phyloP scores from a whole-genome alignment of 2,329 filamentous ascomycete genomes.

The Colletotrichum siamense region DNA sequence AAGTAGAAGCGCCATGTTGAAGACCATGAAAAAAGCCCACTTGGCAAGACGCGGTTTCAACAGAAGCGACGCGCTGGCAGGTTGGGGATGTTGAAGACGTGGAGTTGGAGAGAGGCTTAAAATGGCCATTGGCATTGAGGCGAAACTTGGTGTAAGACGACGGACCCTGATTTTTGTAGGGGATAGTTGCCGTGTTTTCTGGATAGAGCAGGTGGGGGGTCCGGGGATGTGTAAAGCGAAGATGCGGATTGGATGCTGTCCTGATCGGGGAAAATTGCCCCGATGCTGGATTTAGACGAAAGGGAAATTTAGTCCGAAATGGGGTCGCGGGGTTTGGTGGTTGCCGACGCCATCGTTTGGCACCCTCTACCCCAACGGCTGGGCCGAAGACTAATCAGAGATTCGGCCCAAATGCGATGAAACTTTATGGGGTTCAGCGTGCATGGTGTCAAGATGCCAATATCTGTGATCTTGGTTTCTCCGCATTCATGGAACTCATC shows the following conservation, averaged over 20 bases:
- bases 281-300: background rate
- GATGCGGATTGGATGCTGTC: background rate
- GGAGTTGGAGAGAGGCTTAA: background rate
- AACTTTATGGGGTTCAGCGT: background rate
- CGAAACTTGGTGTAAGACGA: background rate
- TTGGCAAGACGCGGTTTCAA: background rate
- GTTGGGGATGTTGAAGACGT: background rate
- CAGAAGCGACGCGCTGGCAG: background rate
- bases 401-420: background rate
- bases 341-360: background rate
- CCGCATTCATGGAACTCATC: background rate
- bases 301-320: background rate
- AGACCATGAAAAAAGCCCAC: background rate
- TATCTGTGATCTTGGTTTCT: background rate
- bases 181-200: background rate
- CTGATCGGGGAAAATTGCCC: background rate
- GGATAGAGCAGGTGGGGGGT: background rate
- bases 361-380: background rate
- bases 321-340: background rate
- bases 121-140: background rate
- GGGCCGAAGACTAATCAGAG: background rate
- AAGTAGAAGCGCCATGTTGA: background rate
- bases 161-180: background rate
- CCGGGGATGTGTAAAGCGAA: background rate
- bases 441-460: background rate